Evolutionary conservation across 257 asterid genomes (phyloP).

Genomic region (Solanum pinnatisectum): DNA sequence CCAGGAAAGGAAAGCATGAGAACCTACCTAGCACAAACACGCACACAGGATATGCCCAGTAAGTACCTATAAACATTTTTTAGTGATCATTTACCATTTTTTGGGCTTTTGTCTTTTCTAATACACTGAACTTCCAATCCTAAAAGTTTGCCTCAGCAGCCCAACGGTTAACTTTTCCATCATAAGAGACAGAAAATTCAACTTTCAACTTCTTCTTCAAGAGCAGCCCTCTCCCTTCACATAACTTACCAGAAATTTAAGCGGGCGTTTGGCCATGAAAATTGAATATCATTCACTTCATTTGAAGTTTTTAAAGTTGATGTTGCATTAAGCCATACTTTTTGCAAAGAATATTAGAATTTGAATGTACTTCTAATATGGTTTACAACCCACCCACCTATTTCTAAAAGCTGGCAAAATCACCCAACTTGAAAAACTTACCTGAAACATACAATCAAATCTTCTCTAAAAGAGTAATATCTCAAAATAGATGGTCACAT

Average conservation of each 20-base stretch:
- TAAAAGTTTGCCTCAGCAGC: neutral
- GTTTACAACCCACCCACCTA: neutral
- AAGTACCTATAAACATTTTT: neutral
- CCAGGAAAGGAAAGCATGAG: neutral
- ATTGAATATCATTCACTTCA: neutral
- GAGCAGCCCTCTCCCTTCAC: neutral
- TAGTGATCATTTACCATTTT: neutral
- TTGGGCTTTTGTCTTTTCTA: neutral
- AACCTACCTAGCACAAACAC: neutral
- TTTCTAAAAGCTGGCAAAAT: neutral
- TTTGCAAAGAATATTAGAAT: neutral
- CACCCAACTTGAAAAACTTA: neutral
- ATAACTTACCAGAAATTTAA: neutral
- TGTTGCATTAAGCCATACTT: neutral
- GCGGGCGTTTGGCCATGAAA: neutral
- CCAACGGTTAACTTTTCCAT: neutral
- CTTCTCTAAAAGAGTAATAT: neutral
- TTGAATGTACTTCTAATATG: neutral
- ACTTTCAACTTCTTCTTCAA: neutral
- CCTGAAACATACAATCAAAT: neutral
- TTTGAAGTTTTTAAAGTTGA: neutral
- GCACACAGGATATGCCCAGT: neutral
- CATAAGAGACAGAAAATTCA: neutral
- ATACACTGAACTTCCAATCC: neutral
- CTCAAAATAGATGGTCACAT: neutral